phyloP scores from a whole-genome alignment of 345 rosid genomes.

The Citrus hindsii region DNA sequence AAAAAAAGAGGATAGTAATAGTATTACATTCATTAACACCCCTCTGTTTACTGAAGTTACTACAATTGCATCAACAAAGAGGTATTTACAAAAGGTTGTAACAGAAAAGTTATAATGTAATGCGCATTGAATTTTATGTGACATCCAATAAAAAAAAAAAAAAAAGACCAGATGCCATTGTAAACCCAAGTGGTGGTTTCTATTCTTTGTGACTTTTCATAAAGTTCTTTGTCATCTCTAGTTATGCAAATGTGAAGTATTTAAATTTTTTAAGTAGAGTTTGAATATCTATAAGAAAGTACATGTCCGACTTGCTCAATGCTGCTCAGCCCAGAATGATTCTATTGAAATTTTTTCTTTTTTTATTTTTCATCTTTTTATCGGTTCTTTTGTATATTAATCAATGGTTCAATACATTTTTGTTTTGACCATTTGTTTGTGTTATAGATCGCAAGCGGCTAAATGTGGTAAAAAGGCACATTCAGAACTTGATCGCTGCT shows the following conservation, averaged over 20 bases:
- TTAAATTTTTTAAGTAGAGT: background rate
- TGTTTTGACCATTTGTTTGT: conserved; percentile 28
- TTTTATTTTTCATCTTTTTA: background rate
- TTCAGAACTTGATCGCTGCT: conserved; percentile 64
- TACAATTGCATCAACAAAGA: background rate
- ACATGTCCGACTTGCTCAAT: background rate
- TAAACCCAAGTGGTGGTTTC: background rate
- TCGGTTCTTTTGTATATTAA: background rate
- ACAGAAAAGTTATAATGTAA: background rate
- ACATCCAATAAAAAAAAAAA: background rate
- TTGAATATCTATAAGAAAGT: background rate
- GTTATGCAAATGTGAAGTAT: background rate
- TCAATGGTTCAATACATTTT: background rate
- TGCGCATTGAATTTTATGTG: background rate
- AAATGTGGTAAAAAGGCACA: conserved; percentile 56
- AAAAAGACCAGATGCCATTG: background rate
- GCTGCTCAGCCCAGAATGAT: background rate
- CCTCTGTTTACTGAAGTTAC: background rate
- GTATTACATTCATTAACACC: background rate
- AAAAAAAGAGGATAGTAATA: no score
- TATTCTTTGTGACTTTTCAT: background rate
- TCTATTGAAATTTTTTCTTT: background rate
- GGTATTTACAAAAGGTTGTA: background rate
- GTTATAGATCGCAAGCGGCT: conserved; percentile 61
- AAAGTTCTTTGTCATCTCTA: background rate